Conservation (phyloP, 352 stramenopile genomes). For the Peronospora destructor region DNA sequence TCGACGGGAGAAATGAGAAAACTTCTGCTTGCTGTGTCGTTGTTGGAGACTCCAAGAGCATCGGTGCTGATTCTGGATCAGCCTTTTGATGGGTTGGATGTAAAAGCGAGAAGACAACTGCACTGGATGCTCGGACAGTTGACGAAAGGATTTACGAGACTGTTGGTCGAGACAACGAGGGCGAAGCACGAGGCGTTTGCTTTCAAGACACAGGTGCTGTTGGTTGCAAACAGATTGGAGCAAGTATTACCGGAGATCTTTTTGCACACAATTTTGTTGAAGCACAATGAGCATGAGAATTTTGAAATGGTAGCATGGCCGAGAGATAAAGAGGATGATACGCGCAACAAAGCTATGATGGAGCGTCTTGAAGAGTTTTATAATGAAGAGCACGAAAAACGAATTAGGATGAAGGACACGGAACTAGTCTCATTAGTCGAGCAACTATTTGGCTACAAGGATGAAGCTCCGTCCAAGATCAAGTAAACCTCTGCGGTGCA, state of each 20-base stretch:
- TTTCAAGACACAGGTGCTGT: slow-evolving; percentile 82
- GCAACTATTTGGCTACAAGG: slow-evolving; percentile 32
- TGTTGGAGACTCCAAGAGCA: slow-evolving; percentile 63
- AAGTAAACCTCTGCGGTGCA: slow-evolving; percentile 23
- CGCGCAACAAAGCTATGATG: slow-evolving; percentile 35
- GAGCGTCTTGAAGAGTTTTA: slow-evolving; percentile 32
- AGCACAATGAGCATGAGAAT: slow-evolving; percentile 11
- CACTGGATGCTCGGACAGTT: slow-evolving; percentile 82
- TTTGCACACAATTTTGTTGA: slow-evolving; percentile 50
- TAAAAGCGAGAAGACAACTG: slow-evolving; percentile 63
- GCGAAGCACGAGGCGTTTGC: slow-evolving; percentile 71
- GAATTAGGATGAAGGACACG: slow-evolving; percentile 24
- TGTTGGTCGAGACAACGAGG: slow-evolving; percentile 84
- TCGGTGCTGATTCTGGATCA: slow-evolving; percentile 88
- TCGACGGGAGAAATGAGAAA: slow-evolving; percentile 92
- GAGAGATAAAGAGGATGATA: slow-evolving; percentile 20
- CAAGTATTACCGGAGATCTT: slow-evolving; percentile 83
- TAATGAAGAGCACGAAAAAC: slow-evolving; percentile 29
- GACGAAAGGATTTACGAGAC: slow-evolving; percentile 78
- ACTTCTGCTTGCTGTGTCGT: slow-evolving; percentile 76
- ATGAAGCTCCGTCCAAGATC: neutral
- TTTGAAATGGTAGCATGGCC: slow-evolving; percentile 40
- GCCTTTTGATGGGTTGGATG: slow-evolving; percentile 90
- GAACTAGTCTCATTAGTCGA: slow-evolving; percentile 34
- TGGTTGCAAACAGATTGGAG: slow-evolving; percentile 85